Conservation (phyloP, 371 early-diverging fungal species). For the Lichtheimia ramosa region DNA sequence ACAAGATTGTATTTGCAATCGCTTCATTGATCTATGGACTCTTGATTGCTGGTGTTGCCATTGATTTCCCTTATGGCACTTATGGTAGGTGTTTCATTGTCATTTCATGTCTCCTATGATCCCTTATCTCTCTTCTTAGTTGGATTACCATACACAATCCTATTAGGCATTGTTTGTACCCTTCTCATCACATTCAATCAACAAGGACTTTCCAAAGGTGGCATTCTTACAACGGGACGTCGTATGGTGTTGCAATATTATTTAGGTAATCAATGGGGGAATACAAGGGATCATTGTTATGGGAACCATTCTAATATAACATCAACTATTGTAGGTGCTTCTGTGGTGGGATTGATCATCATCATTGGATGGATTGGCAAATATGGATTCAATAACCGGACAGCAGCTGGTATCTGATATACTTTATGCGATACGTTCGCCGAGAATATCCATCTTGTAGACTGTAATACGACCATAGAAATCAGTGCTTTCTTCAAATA, state of each 20-base stretch:
- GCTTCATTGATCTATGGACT: conserved; percentile 36
- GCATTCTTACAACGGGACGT: conserved; percentile 41
- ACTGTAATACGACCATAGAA: conserved; percentile 88
- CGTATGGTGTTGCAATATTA: conserved; percentile 52
- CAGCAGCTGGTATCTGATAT: conserved; percentile 12
- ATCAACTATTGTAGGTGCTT: conserved; percentile 25
- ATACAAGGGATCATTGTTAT: not conserved
- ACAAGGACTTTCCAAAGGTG: conserved; percentile 25
- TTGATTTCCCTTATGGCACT: conserved; percentile 44
- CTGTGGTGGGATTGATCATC: conserved; percentile 39
- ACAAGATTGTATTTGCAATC: conserved; percentile 29
- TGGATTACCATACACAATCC: conserved; percentile 30
- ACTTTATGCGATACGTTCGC: conserved; percentile 13
- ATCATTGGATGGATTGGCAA: conserved; percentile 49
- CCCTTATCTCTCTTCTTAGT: conserved; percentile 11
- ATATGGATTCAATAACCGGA: conserved; percentile 43
- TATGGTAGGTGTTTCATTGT: conserved; percentile 19
- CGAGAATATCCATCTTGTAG: conserved; percentile 75
- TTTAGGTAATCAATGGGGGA: conserved; percentile 5
- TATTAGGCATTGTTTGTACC: conserved; percentile 25
- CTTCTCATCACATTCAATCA: conserved; percentile 25
- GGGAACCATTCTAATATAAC: not conserved
- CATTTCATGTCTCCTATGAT: too few species aligned
- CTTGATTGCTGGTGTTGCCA: conserved; percentile 43
- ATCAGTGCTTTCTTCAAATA: conserved; percentile 81